Conservation (phyloP, 371 early-diverging fungal species). For the Racocetra persica region DNA sequence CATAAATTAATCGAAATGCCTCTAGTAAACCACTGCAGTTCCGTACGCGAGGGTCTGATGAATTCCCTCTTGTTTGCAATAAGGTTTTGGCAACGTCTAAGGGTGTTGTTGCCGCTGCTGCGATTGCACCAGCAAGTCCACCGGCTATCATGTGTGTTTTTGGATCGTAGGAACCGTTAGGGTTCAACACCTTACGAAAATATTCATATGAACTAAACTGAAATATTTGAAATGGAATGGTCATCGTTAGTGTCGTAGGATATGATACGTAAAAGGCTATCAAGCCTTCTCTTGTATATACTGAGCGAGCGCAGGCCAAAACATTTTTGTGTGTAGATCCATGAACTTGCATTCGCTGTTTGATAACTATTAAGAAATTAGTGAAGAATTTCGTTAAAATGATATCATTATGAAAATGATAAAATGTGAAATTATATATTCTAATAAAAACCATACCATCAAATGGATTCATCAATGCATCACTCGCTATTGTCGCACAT, state of each 20-base stretch:
- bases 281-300: conserved; percentile 78
- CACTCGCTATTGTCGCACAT: conserved; percentile 87
- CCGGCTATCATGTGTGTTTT: conserved; percentile 86
- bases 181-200: conserved; percentile 77
- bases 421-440: background rate
- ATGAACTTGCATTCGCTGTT: conserved; percentile 93
- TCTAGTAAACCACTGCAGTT: conserved; percentile 73
- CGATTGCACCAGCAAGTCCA: conserved; percentile 89
- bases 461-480: conserved; percentile 94
- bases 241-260: conserved; percentile 90
- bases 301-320: conserved; percentile 67
- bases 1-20: conserved; percentile 78
- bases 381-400: background rate
- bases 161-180: conserved; percentile 82
- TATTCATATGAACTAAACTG: conserved; percentile 93
- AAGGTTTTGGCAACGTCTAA: conserved; percentile 94
- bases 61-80: conserved; percentile 88
- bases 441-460: conserved; percentile 69
- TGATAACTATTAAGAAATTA: conserved; percentile 70
- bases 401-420: conserved; percentile 16
- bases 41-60: conserved; percentile 72
- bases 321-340: conserved; percentile 68
- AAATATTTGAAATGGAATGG: conserved; percentile 89
- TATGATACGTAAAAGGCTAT: conserved; percentile 90
- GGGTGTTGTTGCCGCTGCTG: conserved; percentile 91